Evolutionary conservation across 345 rosid genomes (phyloP).

Genomic region (Linum usitatissimum): DNA sequence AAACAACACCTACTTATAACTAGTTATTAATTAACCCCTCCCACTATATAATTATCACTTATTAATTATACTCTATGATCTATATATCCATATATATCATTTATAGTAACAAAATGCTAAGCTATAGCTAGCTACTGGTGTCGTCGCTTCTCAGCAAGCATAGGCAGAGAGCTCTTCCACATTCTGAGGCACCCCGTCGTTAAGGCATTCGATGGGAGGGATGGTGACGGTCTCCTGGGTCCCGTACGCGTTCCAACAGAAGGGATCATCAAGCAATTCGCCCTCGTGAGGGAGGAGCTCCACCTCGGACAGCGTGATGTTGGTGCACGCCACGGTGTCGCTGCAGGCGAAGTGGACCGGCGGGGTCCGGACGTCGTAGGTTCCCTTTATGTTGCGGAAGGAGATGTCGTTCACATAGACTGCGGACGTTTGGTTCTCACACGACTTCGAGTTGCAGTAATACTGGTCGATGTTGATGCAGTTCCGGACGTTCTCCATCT

Average conservation of each 20-base stretch:
- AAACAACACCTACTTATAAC: neutral
- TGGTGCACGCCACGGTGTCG: constrained; percentile 82
- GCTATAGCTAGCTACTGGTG: neutral
- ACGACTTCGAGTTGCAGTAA: constrained; percentile 57
- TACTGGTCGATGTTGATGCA: constrained; percentile 89
- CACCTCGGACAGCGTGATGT: constrained; percentile 79
- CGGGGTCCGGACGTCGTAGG: constrained; percentile 64
- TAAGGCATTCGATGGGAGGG: constrained; percentile 73
- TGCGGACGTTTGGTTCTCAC: constrained; percentile 77
- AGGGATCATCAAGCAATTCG: constrained; percentile 76
- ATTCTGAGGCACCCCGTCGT: constrained; percentile 57
- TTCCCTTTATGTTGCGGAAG: constrained; percentile 76
- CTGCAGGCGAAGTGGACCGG: constrained; percentile 96
- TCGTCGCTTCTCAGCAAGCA: constrained; percentile 24
- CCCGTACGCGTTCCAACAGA: constrained; percentile 97
- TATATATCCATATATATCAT: neutral
- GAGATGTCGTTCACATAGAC: constrained; percentile 54
- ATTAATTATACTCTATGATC: neutral
- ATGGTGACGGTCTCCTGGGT: constrained; percentile 64
- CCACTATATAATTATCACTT: neutral
- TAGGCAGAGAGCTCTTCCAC: constrained; percentile 24
- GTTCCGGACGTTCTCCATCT: constrained; percentile 84
- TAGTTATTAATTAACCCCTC: no score
- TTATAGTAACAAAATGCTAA: neutral
- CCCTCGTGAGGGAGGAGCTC: constrained; percentile 90